phyloP scores from a whole-genome alignment of 305 asterid genomes.

The Solanum chacoense region DNA sequence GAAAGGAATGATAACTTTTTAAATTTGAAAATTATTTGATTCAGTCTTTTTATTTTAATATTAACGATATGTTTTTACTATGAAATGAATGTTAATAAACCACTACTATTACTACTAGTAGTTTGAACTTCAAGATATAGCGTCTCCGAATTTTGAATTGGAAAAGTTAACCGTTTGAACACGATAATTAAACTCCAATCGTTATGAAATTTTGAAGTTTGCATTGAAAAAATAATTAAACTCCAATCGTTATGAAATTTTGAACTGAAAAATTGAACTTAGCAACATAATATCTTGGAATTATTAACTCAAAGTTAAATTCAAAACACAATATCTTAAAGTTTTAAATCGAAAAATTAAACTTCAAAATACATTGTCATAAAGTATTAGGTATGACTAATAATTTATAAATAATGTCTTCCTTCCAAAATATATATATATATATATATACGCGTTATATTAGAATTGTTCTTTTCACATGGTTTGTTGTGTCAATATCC shows the following conservation, averaged over 20 bases:
- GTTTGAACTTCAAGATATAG: too few relatives aligned
- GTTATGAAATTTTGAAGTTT: too few relatives aligned
- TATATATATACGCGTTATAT: not conserved
- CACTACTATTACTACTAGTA: not conserved
- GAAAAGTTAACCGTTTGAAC: too few relatives aligned
- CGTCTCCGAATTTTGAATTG: fast-evolving
- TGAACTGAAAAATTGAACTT: not conserved
- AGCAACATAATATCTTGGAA: not conserved
- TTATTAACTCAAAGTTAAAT: not conserved
- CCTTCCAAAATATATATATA: not conserved
- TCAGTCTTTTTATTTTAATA: not conserved
- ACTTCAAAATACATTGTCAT: not conserved
- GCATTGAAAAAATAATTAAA: too few relatives aligned
- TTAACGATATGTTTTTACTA: not conserved
- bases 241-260: too few relatives aligned
- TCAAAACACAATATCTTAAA: not conserved
- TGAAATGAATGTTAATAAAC: too few relatives aligned
- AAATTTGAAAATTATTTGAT: not conserved
- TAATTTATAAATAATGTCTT: too few relatives aligned
- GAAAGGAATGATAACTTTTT: not conserved
- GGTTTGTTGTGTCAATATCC: not conserved
- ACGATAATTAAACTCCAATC: too few relatives aligned
- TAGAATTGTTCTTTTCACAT: not conserved
- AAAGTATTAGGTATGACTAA: not conserved
- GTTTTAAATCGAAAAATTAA: not conserved